Base-by-base conservation (phyloP, 2,329 filamentous ascomycete species). In the Colletotrichum coccodes region DNA sequence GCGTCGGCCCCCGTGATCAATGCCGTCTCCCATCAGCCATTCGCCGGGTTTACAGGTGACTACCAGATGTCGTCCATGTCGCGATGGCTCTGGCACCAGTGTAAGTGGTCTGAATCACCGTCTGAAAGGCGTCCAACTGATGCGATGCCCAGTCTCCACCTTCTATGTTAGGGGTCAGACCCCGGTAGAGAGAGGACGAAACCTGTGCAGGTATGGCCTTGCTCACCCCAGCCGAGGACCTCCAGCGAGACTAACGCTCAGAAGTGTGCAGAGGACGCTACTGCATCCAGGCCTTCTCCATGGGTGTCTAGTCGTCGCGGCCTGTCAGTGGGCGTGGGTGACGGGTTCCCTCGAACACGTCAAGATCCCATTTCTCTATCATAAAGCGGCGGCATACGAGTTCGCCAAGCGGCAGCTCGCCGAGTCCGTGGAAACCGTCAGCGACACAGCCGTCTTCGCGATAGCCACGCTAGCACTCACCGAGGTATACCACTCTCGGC, bases 351-450 rank as follows among this genome's bases (percentile, higher is more conserved):
- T 82, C 72, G 82, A 83, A 60, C 77, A 81, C 59, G 82, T 83
- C 71, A 79, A 80, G 71, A 76, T 84, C 26, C 81, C 82, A 12
- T 83, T 84, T 71, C 76, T 84, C 59, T 82, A 84, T 64, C 82
- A 84, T 73, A 84, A 84, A 71, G 76, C 82, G 30, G 81, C 83
- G 54, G 83, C 83, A 12, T 84, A 84, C 73, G 79, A 81, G 60
- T 84, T 83, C 66, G 82, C 82, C 56, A 80, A 82, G 68, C 78
- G 82, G 70, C 82, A 84, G 67, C 73, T 84, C 47, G 77, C 78
- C 53, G 76, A 78, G 40, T 75, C 78, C n/a, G 78, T 79, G 52
- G 75, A 76, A 8, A 80, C 77, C 36, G 76, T 79, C 46, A 80
- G 79, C 63, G 82, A 83, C 59, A 80, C 81, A 40, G 81, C 81